Evolutionary conservation across 2,329 filamentous ascomycete species (phyloP).

Genomic region (Fusarium clavum): DNA sequence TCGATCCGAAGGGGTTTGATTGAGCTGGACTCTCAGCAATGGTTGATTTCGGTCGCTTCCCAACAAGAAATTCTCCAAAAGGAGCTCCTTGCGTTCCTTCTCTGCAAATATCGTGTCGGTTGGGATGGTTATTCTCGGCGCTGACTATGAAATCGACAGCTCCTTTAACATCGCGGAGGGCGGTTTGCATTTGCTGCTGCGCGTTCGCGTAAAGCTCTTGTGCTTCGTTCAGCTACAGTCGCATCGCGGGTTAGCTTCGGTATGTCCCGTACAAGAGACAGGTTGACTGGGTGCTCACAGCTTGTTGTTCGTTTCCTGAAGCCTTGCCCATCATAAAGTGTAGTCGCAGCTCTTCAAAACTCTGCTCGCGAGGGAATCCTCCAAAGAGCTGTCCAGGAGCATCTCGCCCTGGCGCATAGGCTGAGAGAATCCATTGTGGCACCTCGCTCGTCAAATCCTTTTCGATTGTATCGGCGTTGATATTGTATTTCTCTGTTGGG

Average conservation of each 20-base stretch:
- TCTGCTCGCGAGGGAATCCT: constrained; percentile 81
- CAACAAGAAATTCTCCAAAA: constrained; percentile 59
- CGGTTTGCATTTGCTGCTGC: constrained; percentile 77
- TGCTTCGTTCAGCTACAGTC: constrained; percentile 68
- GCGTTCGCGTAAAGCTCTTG: constrained; percentile 72
- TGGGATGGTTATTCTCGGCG: constrained; percentile 77
- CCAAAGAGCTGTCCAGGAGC: constrained; percentile 87
- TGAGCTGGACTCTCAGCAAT: constrained; percentile 46
- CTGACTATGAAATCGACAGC: constrained; percentile 77
- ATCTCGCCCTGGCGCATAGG: constrained; percentile 82
- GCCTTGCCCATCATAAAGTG: constrained; percentile 74
- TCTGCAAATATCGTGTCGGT: constrained; percentile 74
- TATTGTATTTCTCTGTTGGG: constrained; percentile 57
- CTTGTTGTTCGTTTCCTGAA: constrained; percentile 68
- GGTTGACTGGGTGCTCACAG: constrained; percentile 54
- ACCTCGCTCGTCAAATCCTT: constrained; percentile 76
- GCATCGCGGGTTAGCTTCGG: constrained; percentile 33
- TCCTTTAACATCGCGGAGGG: constrained; percentile 74
- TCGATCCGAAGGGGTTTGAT: constrained; percentile 58
- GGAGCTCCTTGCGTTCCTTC: constrained; percentile 58
- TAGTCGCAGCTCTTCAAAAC: constrained; percentile 86
- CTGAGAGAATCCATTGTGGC: constrained; percentile 87
- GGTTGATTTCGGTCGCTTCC: constrained; percentile 48
- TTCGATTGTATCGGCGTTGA: constrained; percentile 70
- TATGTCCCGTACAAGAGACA: background rate